A percentile compares a stretch with the other conserved stretches of the same genome.
Evolutionary conservation across 345 rosid species (phyloP).

Genomic region (Gossypium thurberi): DNA sequence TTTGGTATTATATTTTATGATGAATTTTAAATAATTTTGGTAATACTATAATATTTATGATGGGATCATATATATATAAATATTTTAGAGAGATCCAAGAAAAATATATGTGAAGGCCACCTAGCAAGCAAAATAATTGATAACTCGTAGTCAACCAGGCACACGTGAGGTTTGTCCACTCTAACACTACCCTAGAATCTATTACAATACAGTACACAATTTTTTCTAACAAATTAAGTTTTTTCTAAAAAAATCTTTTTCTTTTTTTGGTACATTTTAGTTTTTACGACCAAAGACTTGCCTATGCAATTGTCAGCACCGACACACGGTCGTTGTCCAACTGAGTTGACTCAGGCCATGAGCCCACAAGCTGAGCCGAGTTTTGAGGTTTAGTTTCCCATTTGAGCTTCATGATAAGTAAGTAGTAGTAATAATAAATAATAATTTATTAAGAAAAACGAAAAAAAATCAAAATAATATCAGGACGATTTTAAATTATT

Average conservation of each 20-base stretch:
- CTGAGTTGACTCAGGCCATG: slow-evolving; percentile 4
- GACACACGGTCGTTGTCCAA: background rate
- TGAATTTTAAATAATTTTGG: background rate
- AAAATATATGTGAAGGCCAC: background rate
- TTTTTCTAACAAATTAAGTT: background rate
- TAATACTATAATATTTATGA: background rate
- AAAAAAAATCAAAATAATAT: too few relatives aligned
- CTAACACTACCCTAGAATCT: background rate
- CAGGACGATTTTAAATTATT: too few relatives aligned
- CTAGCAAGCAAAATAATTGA: background rate
- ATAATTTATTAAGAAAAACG: too few relatives aligned
- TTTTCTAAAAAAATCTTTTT: too few relatives aligned
- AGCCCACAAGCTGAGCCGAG: background rate
- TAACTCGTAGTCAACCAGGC: background rate
- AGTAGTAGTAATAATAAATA: background rate
- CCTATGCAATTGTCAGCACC: background rate
- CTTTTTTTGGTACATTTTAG: background rate
- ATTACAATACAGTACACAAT: background rate
- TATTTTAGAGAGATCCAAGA: background rate
- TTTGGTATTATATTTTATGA: background rate
- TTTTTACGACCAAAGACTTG: background rate
- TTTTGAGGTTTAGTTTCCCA: background rate
- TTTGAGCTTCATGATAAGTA: background rate
- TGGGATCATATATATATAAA: background rate
- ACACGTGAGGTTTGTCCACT: background rate